A percentile compares a stretch with the other conserved stretches of the same genome.
phyloP scores from a whole-genome alignment of 2,329 filamentous ascomycete genomes.

The Macrophomina phaseolina region DNA sequence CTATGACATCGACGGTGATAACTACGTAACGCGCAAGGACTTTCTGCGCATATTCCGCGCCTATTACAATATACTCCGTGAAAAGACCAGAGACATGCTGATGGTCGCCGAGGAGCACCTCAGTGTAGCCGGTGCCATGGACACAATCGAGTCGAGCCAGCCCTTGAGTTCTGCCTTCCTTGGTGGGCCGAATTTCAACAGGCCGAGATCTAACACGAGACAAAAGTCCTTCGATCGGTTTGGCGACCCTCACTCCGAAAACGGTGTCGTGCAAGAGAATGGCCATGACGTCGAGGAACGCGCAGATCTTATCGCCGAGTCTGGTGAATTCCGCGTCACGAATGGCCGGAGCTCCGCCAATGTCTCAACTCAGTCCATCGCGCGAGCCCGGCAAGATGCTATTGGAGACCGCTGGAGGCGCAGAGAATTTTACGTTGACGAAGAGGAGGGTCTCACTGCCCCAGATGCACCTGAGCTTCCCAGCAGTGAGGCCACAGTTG shows the following conservation, averaged over 20 bases:
- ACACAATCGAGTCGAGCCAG: slow-evolving; percentile 51
- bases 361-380: not conserved
- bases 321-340: slow-evolving; percentile 52
- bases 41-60: slow-evolving; percentile 91
- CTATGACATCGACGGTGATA: slow-evolving; percentile 89
- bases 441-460: slow-evolving; percentile 72
- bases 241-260: slow-evolving; percentile 36
- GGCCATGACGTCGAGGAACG: slow-evolving; percentile 35
- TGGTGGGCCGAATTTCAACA: slow-evolving; percentile 23
- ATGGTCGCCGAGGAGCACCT: slow-evolving; percentile 78
- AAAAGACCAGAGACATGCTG: slow-evolving; percentile 83
- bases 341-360: not conserved
- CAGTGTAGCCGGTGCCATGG: slow-evolving; percentile 59
- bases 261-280: slow-evolving; percentile 35
- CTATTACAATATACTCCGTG: slow-evolving; percentile 88
- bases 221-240: slow-evolving; percentile 43
- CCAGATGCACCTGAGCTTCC: not conserved
- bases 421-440: slow-evolving; percentile 81
- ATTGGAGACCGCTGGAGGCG: slow-evolving; percentile 75
- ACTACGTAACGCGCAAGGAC: slow-evolving; percentile 82
- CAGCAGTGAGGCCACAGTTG: not conserved
- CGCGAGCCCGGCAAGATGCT: slow-evolving; percentile 35
- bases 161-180: slow-evolving; percentile 50
- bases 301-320: slow-evolving; percentile 31
- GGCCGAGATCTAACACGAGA: not conserved